phyloP scores from a whole-genome alignment of 768 basidiomycete genomes.

The Chalciporus piperatus region DNA sequence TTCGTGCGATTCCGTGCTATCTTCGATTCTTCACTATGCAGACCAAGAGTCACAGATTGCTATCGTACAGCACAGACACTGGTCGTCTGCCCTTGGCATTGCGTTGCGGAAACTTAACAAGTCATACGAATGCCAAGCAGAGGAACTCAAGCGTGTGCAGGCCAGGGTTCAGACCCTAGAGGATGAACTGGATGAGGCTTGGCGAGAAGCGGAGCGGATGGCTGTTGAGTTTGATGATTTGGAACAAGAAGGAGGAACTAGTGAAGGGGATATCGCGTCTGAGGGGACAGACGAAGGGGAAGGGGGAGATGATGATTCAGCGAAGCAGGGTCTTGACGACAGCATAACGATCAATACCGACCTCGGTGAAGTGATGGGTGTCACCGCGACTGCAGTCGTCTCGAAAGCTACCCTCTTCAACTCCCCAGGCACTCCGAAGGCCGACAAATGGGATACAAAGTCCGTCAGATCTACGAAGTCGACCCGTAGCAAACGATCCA shows the following conservation, averaged over 20 bases:
- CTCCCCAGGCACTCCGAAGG: constrained; percentile 1
- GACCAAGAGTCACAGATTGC: constrained; percentile 68
- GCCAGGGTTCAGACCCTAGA: constrained; percentile 53
- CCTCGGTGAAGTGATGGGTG: constrained; percentile 34
- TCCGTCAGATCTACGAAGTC: constrained; percentile 28
- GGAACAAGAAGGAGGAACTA: constrained; percentile 35
- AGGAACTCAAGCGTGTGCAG: constrained; percentile 51
- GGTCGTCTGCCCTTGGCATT: constrained; percentile 73
- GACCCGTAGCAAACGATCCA: constrained; percentile 23
- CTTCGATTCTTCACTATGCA: constrained; percentile 52
- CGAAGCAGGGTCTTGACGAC: constrained; percentile 24
- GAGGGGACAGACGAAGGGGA: constrained; percentile 18
- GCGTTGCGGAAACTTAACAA: constrained; percentile 78
- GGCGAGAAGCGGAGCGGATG: constrained; percentile 72
- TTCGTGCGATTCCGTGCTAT: constrained; percentile 55
- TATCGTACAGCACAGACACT: constrained; percentile 60
- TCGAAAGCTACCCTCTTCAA: constrained; percentile 34
- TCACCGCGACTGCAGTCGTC: constrained; percentile 38
- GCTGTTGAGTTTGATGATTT: constrained; percentile 70
- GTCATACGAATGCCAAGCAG: constrained; percentile 63
- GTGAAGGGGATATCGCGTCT: constrained; percentile 18
- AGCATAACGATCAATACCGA: constrained; percentile 25
- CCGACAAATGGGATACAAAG: constrained; percentile 16
- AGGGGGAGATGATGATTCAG: constrained; percentile 12
- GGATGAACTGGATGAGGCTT: constrained; percentile 75